Evolutionary conservation across 208 protist genomes (phyloP).

Genomic region (Novymonas esmeraldas): DNA sequence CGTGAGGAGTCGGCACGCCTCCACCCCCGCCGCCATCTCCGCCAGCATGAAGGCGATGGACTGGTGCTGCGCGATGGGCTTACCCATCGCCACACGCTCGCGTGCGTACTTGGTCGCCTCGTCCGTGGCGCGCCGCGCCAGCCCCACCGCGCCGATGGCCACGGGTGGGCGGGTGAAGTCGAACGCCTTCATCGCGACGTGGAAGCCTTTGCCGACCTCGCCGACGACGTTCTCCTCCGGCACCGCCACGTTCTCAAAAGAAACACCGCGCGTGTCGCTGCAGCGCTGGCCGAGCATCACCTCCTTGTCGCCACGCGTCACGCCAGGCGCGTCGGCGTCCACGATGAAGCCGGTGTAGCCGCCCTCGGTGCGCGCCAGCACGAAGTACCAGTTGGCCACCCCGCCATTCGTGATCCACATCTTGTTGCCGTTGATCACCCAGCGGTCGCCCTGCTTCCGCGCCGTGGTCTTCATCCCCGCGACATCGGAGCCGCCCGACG

Average conservation of each 20-base stretch:
- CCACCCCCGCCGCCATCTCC: constrained; percentile 90
- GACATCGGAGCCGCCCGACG: constrained; percentile 86
- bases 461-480: constrained; percentile 85
- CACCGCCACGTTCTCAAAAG: constrained; percentile 92
- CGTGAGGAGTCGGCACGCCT: constrained; percentile 76
- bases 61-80: constrained; percentile 86
- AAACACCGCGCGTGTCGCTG: constrained; percentile 91
- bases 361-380: constrained; percentile 75
- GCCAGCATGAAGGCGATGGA: constrained; percentile 87
- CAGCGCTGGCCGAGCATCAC: constrained; percentile 93
- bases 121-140: constrained; percentile 82
- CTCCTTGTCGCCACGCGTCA: constrained; percentile 82
- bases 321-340: constrained; percentile 85
- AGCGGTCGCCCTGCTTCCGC: constrained; percentile 87
- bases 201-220: constrained; percentile 77
- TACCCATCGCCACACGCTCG: constrained; percentile 87
- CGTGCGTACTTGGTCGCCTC: constrained; percentile 79
- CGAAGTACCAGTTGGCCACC: constrained; percentile 93
- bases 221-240: constrained; percentile 83
- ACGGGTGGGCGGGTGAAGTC: constrained; percentile 86
- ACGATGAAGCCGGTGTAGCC: constrained; percentile 91
- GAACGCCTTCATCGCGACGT: constrained; percentile 89
- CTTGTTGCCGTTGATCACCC: constrained; percentile 91
- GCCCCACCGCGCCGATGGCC: constrained; percentile 83
- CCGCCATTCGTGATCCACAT: constrained; percentile 96